A percentile compares a stretch with the other conserved stretches of the same genome.
These are phyloP conservation scores for Alternaria conjuncta DNA, from an alignment of 2,329 filamentous ascomycete species.

Conservation along the genomic window DNA sequence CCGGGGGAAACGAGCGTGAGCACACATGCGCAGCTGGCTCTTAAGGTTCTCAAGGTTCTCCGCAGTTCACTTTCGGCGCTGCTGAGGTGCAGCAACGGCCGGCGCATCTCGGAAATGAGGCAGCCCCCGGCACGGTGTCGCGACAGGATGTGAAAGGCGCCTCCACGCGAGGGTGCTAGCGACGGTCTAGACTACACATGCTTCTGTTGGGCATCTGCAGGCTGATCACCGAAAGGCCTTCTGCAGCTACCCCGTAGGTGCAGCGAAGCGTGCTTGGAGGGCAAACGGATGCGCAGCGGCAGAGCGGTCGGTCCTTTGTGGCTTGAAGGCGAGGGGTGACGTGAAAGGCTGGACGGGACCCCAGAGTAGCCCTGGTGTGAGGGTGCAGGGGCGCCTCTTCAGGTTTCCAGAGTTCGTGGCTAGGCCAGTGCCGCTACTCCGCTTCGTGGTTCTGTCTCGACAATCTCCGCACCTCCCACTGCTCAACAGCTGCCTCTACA, in stretches of 20 bases:
- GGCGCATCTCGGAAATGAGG: background rate
- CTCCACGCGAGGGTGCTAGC: conserved; percentile 10
- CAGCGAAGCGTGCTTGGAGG: conserved; percentile 1
- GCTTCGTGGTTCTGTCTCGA: background rate
- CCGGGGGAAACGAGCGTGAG: background rate
- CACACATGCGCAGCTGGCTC: background rate
- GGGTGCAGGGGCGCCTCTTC: background rate
- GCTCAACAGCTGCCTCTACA: background rate
- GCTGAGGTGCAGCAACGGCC: background rate
- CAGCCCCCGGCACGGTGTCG: background rate
- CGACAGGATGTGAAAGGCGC: background rate
- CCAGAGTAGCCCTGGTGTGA: background rate
- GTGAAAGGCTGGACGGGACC: conserved; percentile 1
- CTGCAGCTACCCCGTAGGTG: conserved; percentile 16
- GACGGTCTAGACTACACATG: conserved; percentile 19
- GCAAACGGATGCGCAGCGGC: conserved; percentile 7
- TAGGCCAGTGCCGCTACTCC: background rate
- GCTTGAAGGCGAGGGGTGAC: background rate
- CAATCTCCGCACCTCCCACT: conserved; percentile 4
- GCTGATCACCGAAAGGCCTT: conserved; percentile 20
- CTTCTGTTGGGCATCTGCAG: conserved; percentile 23
- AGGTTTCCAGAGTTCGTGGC: background rate
- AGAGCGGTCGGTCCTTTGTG: conserved; percentile 1
- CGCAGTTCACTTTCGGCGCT: background rate
- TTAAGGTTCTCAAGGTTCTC: background rate